A percentile compares a stretch with the other conserved stretches of the same genome.
These are phyloP conservation scores for Besnoitia besnoiti DNA, from an alignment of 169 alveolate genomes.

Conservation along the genomic window DNA sequence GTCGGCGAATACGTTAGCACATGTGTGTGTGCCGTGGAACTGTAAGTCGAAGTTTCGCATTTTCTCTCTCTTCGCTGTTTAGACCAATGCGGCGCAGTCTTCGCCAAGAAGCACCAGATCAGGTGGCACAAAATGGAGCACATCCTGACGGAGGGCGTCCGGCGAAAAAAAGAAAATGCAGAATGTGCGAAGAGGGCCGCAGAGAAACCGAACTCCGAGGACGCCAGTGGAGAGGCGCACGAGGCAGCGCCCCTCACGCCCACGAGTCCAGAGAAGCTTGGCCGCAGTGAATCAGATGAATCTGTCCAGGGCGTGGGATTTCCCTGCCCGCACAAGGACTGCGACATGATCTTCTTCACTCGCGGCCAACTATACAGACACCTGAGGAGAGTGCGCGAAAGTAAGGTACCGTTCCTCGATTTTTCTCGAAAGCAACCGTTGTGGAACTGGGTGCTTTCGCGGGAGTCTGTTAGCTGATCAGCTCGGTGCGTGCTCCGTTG, in stretches of 20 bases:
- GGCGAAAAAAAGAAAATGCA: not conserved
- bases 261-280: not conserved
- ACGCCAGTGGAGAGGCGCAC: not conserved
- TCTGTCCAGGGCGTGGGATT: not conserved
- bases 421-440: no score
- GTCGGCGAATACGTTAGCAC: no score
- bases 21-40: no score
- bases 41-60: no score
- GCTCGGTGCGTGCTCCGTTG: no score
- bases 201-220: not conserved
- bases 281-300: not conserved
- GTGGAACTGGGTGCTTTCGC: no score
- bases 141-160: not conserved
- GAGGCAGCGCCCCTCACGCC: not conserved
- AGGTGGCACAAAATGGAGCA: slow-evolving; percentile 41
- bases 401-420: slow-evolving; percentile 19
- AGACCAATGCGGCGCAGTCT: slow-evolving; percentile 31
- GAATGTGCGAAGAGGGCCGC: not conserved
- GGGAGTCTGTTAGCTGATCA: no score
- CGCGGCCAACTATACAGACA: slow-evolving; percentile 45
- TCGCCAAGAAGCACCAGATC: slow-evolving; percentile 36
- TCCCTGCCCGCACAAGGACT: slow-evolving; percentile 43
- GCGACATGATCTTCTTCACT: slow-evolving; percentile 32
- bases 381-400: slow-evolving; percentile 39
- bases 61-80: not conserved